Evolutionary conservation across 2,329 filamentous ascomycete genomes (phyloP), one percentile per base, ranked within the genome.

Genomic region (Periconia sp.): DNA sequence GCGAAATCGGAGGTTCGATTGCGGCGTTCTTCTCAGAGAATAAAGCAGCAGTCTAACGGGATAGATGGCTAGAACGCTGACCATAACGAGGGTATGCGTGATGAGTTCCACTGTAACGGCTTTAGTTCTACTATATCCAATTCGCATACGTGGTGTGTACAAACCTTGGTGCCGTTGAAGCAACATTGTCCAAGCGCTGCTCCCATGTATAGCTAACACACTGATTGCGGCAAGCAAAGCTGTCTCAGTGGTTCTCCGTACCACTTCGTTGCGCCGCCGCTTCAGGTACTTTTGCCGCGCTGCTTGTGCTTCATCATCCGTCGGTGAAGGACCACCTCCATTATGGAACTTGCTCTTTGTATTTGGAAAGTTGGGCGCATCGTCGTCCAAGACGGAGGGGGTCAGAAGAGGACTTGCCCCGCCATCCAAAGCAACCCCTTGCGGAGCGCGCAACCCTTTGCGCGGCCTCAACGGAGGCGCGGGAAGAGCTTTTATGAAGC

Each of bases 221-320:
- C 81, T 78, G 46, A 86, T 81, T 14, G 73, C 76, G n/a, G 76
- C 76, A 52, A 86, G 72, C 49, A 86, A 72, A 7, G 70, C 75
- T 10, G 81, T 79, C 70, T 87, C 85, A 23, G 80, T 80, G 11
- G 76, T 69, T 63, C 85, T 76, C 37, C 87, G 93, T 46, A 84
- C 92, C 66, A 97, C 89, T 27, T 96, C 96, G 69, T 89, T 92
- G 15, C 93, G 92, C 76, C 97, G 94, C 73, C 76, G 90, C 62
- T 88, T 96, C 18, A 88, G 88, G 47, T 91, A 91, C 53, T 89
- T 90, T 60, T 80, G 91, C 52, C 87, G 70, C 23, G 70, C 74
- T 41, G 58, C 68, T 55, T 72, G 74, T 35, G 68, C 70, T 52
- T 72, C 73, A 19, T 71, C 66, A 43, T 73, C 69, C 10, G 66